Evolutionary conservation across 345 rosid species (phyloP).

Genomic region (Passiflora organensis): DNA sequence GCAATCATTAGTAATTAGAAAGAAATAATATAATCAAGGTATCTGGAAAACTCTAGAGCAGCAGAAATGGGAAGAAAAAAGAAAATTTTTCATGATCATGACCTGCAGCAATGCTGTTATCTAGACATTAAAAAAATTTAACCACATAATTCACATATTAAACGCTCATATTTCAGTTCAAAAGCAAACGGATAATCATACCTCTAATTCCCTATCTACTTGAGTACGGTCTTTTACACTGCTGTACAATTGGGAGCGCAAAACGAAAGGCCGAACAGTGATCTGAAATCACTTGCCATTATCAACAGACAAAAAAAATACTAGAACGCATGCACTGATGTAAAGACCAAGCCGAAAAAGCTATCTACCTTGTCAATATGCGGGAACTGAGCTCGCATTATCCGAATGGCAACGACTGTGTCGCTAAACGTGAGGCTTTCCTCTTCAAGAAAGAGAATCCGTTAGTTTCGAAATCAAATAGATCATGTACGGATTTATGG

Average conservation of each 20-base stretch:
- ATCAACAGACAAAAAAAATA: neutral
- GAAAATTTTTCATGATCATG: too few species aligned
- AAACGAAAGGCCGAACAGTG: conserved; percentile 65
- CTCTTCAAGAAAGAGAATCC: conserved; percentile 32
- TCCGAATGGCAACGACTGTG: conserved; percentile 71
- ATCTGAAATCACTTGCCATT: conserved; percentile 31
- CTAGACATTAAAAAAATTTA: too few species aligned
- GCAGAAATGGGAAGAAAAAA: too few species aligned
- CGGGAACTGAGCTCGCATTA: conserved; percentile 94
- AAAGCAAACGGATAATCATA: too few species aligned
- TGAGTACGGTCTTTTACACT: conserved; percentile 75
- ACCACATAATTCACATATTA: too few species aligned
- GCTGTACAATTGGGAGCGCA: conserved; percentile 85
- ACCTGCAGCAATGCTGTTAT: too few species aligned
- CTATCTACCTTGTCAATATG: conserved; percentile 52
- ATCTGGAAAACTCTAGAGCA: too few species aligned
- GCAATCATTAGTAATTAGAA: neutral
- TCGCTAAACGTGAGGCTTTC: conserved; percentile 73
- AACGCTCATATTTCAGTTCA: too few species aligned
- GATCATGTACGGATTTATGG: neutral
- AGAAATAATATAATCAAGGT: too few species aligned
- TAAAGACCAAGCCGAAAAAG: neutral
- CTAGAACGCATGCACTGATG: too few species aligned
- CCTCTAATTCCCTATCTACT: conserved; percentile 90
- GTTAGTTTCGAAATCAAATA: neutral